These are phyloP conservation scores for Gaeumannomyces sp. DNA, from an alignment of 2,329 filamentous ascomycete genomes.

Conservation along the genomic window DNA sequence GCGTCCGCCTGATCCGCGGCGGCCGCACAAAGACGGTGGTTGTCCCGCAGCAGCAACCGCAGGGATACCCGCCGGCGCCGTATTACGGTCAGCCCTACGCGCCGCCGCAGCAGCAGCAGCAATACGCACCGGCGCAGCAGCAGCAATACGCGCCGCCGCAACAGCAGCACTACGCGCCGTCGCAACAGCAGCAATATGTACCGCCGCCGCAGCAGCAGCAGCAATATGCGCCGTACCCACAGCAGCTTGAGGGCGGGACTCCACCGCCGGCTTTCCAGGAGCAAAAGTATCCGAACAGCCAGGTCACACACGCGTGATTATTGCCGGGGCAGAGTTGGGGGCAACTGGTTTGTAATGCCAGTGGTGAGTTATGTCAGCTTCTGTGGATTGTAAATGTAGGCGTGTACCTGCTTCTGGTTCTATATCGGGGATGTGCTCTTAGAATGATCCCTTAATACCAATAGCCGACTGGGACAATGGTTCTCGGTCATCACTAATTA, in stretches of 20 bases:
- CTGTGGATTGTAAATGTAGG: too few relatives aligned
- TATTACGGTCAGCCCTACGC: too few relatives aligned
- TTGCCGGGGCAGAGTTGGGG: too few relatives aligned
- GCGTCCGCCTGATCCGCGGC: conserved; percentile 1
- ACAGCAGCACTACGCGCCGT: not conserved
- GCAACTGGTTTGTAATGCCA: not conserved
- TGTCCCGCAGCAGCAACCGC: not conserved
- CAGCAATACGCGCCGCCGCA: not conserved
- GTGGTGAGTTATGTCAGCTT: too few relatives aligned
- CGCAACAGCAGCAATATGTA: not conserved
- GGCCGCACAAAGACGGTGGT: not conserved
- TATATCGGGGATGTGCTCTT: too few relatives aligned
- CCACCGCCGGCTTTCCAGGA: not conserved
- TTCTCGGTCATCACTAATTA: too few relatives aligned
- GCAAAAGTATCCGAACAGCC: not conserved
- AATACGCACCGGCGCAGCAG: not conserved
- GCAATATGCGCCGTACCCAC: not conserved
- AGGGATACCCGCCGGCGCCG: too few relatives aligned
- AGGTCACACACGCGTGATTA: conserved; percentile 11
- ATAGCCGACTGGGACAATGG: too few relatives aligned
- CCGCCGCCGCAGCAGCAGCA: too few relatives aligned
- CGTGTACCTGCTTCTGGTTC: too few relatives aligned
- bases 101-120: not conserved
- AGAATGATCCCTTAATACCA: too few relatives aligned
- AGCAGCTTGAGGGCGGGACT: not conserved